A percentile compares a stretch with the other conserved stretches of the same genome.
Conservation (phyloP, 495 filamentous ascomycete genomes). For the Neurospora sublineolata region DNA sequence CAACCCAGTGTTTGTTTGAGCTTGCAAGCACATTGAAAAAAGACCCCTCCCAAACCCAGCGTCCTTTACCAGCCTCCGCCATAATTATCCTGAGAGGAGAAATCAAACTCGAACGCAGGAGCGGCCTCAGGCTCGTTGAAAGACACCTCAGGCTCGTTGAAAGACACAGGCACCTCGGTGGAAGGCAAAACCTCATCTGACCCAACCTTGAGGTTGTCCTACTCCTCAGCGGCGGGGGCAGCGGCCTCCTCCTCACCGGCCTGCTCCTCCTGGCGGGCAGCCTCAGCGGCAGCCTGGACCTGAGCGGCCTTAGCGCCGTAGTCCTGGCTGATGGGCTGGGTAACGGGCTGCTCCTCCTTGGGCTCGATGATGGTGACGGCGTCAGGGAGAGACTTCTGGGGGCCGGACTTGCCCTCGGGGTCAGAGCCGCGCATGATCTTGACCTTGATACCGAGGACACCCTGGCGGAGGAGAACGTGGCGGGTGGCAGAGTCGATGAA, state of each 20-base stretch:
- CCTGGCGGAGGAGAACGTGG: conserved; percentile 98
- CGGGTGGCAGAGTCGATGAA: conserved; percentile 98
- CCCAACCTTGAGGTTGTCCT: conserved; percentile 17
- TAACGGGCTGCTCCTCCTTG: conserved; percentile 92
- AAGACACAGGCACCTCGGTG: not conserved
- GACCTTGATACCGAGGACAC: conserved; percentile 99
- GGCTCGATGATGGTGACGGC: conserved; percentile 98
- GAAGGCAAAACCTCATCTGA: conserved; percentile 2
- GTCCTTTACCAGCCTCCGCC: conserved; percentile 5
- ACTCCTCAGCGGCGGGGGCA: conserved; percentile 36
- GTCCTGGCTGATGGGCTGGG: conserved; percentile 91
- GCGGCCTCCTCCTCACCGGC: conserved; percentile 39
- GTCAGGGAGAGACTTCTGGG: conserved; percentile 92
- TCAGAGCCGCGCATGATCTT: conserved; percentile 99
- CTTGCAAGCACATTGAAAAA: conserved; percentile 14
- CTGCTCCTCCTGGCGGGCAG: conserved; percentile 57
- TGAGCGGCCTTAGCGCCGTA: conserved; percentile 94
- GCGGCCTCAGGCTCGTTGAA: not conserved
- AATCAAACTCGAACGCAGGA: not conserved
- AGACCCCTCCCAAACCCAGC: conserved; percentile 1
- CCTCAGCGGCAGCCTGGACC: conserved; percentile 55
- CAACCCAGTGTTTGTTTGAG: conserved; percentile 11
- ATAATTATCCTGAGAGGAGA: not conserved
- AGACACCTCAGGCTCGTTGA: not conserved
- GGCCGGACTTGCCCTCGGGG: conserved; percentile 96